Evolutionary conservation across 1,139 yeast species (phyloP), one percentile per base, ranked within the genome.

Genomic region (Hyphopichia wangnamkhiaoensis): DNA sequence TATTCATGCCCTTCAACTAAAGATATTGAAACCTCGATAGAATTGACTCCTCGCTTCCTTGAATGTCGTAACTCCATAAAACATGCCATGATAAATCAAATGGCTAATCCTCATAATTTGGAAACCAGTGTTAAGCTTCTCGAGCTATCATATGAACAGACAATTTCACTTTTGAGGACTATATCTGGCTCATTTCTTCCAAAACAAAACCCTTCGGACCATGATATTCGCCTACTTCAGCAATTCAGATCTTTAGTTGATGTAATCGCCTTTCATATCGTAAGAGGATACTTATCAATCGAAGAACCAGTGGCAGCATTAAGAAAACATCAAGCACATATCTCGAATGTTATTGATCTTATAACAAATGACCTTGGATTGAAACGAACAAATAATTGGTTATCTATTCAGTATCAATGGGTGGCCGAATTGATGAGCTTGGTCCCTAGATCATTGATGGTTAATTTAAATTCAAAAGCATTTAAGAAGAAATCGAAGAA

Each of bases 251-350:
- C 54, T 12, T 59, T 84, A 34, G 58, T 84, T 9, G 95, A 88
- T 54, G 55, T 76, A 2, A 55, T 79, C 7, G 84, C 85, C 0
- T 70, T 83, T 41, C 86, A 83, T 48, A 79, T 85, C 12, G 78
- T 79, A 3, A 71, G 86, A 45, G 69, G 82, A 0, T 77, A 81
- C 48, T 66, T 86, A 28, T 79, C 85, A n/a, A 47, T 79, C 19
- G 84, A 78, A 32, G 79, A 78, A 46, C 74, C 85, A 1, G 68
- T 81, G 30, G 50, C 68, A 29, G 88, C 90, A 0, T 75, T 80
- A 48, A 71, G 74, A 41, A 84, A 82, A 54, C 89, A 86, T 53
- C 71, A 72, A 32, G 66, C 78, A 7, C 96, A 88, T 60, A 55
- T 84, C 2, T 68, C 69, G 18, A 76, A 76, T 41, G 64, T 70